Percentiles rank a stretch among this genome's conserved stretches.
Conservation (phyloP, 345 rosid species). For the Toxicodendron radicans region DNA sequence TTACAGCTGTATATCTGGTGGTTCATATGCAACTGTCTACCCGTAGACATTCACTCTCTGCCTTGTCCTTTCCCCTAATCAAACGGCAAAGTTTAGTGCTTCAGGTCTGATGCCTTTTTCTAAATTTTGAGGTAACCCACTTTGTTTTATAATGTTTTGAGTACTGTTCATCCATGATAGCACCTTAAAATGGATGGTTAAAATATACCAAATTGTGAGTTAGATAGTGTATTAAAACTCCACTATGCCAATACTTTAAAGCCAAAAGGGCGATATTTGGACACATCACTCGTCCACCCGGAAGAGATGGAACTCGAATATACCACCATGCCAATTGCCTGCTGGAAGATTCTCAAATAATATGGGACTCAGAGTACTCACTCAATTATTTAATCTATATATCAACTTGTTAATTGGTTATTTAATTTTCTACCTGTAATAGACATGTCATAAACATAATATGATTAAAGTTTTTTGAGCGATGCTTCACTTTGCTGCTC, state of each 20-base stretch:
- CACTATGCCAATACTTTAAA: neutral
- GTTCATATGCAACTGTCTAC: conserved; percentile 4
- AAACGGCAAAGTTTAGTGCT: no score
- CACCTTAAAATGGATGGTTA: neutral
- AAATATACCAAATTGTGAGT: neutral
- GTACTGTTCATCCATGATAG: no score
- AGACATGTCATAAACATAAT: no score
- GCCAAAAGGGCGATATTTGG: neutral
- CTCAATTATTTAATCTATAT: no score
- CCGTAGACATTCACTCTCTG: neutral
- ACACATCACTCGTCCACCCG: neutral
- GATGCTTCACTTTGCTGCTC: neutral
- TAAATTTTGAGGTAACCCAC: no score
- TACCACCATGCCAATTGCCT: neutral
- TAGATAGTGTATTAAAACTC: no score
- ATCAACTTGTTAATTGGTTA: no score
- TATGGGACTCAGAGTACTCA: neutral
- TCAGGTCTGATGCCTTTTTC: no score
- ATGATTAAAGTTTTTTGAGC: no score
- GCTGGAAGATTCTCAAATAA: conserved; percentile 17
- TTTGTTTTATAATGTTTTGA: no score
- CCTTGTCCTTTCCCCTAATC: neutral
- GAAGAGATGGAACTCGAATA: no score
- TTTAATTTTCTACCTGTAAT: no score
- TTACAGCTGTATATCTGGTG: conserved; percentile 14